A percentile compares a stretch with the other conserved stretches of the same genome.
These are phyloP conservation scores for Juglanconis juglandina DNA, from an alignment of 2,329 filamentous ascomycete species.

Conservation along the genomic window DNA sequence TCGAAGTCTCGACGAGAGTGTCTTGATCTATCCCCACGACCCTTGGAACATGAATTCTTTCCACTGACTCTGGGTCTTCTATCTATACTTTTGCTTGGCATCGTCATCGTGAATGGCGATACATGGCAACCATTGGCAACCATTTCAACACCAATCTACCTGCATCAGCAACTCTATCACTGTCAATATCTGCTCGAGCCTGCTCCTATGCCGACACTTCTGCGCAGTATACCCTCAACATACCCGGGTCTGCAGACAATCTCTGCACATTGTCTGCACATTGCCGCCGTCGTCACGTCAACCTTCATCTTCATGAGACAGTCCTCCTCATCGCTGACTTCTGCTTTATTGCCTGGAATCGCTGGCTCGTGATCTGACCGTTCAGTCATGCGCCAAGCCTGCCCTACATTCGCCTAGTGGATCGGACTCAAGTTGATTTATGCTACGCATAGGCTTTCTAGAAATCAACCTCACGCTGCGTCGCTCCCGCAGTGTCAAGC, in stretches of 20 bases:
- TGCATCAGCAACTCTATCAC: not conserved
- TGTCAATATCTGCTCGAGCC: not conserved
- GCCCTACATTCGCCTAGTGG: not conserved
- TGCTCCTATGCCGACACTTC: not conserved
- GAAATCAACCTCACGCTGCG: not conserved
- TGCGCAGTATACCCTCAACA: not conserved
- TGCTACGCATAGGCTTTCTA: not conserved
- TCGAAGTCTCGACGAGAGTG: not conserved
- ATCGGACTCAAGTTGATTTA: not conserved
- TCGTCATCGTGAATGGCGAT: not conserved
- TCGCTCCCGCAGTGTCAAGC: no score
- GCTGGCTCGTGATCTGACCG: not conserved
- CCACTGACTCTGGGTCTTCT: not conserved
- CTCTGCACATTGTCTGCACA: not conserved
- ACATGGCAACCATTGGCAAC: not conserved
- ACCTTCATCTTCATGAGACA: not conserved
- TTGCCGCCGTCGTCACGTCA: no score
- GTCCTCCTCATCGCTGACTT: not conserved
- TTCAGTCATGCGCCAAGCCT: not conserved
- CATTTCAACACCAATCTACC: no score
- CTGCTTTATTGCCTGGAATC: not conserved
- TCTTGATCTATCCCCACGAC: not conserved
- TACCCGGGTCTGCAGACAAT: not conserved
- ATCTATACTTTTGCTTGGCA: not conserved
- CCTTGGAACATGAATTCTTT: not conserved